phyloP scores from a whole-genome alignment of 768 basidiomycete species.

The Chalciporus chontae region DNA sequence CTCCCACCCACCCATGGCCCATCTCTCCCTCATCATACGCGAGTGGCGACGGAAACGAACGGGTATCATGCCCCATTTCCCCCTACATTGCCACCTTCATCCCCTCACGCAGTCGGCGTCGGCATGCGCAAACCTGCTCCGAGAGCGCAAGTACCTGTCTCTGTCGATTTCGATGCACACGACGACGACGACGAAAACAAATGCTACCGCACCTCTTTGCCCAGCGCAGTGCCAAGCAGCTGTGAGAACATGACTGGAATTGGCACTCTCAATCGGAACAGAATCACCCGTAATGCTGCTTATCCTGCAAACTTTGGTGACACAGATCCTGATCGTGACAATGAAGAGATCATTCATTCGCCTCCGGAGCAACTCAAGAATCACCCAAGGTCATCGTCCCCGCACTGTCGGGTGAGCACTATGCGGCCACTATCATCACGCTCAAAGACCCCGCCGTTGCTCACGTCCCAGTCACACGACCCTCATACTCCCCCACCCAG shows the following conservation, averaged over 20 bases:
- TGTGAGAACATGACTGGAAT: slow-evolving; percentile 67
- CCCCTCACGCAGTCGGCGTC: slow-evolving; percentile 28
- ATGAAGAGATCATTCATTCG: slow-evolving; percentile 15
- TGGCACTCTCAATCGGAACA: slow-evolving; percentile 38
- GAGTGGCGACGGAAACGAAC: slow-evolving; percentile 34
- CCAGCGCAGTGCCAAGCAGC: slow-evolving; percentile 50
- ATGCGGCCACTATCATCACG: slow-evolving; percentile 35
- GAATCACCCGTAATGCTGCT: slow-evolving; percentile 21
- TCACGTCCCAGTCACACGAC: slow-evolving; percentile 29
- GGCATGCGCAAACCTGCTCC: slow-evolving; percentile 62
- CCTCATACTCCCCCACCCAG: slow-evolving; percentile 20
- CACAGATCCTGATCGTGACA: slow-evolving; percentile 10
- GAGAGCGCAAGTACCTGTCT: slow-evolving; percentile 58
- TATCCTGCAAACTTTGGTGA: slow-evolving; percentile 12
- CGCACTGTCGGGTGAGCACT: slow-evolving; percentile 24
- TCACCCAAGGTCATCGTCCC: slow-evolving; percentile 24
- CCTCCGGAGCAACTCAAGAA: slow-evolving; percentile 16
- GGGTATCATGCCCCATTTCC: slow-evolving; percentile 17
- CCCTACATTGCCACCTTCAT: slow-evolving; percentile 14
- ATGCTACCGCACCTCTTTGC: slow-evolving; percentile 42
- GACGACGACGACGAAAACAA: slow-evolving; percentile 32
- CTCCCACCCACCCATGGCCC: slow-evolving; percentile 11
- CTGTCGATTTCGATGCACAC: slow-evolving; percentile 43
- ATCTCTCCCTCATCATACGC: slow-evolving; percentile 29
- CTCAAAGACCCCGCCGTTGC: slow-evolving; percentile 39